These are phyloP conservation scores for Prosopis cineraria DNA, from an alignment of 306 rosid species.

Conservation along the genomic window DNA sequence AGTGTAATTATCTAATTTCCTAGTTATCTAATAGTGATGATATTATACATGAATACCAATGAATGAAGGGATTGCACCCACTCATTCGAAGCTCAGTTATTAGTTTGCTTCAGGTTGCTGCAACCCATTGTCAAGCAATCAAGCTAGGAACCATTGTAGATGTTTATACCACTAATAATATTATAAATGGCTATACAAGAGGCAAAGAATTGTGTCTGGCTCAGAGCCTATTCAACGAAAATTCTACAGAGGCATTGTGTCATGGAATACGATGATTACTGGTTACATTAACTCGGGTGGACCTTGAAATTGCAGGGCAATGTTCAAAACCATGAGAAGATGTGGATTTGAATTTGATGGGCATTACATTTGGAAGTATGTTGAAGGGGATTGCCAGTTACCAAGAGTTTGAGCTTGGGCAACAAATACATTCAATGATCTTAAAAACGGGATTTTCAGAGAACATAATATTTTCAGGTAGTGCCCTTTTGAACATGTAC, in stretches of 20 bases:
- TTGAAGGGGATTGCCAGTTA: conserved; percentile 63
- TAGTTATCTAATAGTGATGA: background rate
- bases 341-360: conserved; percentile 48
- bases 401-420: conserved; percentile 43
- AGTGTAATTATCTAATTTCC: background rate
- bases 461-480: conserved; percentile 62
- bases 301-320: conserved; percentile 41
- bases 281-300: conserved; percentile 48
- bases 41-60: conserved; percentile 12
- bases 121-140: conserved; percentile 56
- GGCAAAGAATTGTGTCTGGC: conserved; percentile 42
- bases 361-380: conserved; percentile 73
- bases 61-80: conserved; percentile 58
- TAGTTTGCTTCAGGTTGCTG: conserved; percentile 41
- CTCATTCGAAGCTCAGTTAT: conserved; percentile 36
- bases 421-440: conserved; percentile 62
- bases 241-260: conserved; percentile 61
- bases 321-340: conserved; percentile 54
- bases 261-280: conserved; percentile 75
- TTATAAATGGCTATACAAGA: conserved; percentile 47
- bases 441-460: conserved; percentile 53
- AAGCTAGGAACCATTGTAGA: conserved; percentile 57
- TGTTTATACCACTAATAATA: conserved; percentile 63
- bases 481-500: conserved; percentile 85
- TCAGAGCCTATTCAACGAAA: conserved; percentile 58